Conservation (phyloP, 2,329 filamentous ascomycete genomes). For the Zopfia rhizophila region DNA sequence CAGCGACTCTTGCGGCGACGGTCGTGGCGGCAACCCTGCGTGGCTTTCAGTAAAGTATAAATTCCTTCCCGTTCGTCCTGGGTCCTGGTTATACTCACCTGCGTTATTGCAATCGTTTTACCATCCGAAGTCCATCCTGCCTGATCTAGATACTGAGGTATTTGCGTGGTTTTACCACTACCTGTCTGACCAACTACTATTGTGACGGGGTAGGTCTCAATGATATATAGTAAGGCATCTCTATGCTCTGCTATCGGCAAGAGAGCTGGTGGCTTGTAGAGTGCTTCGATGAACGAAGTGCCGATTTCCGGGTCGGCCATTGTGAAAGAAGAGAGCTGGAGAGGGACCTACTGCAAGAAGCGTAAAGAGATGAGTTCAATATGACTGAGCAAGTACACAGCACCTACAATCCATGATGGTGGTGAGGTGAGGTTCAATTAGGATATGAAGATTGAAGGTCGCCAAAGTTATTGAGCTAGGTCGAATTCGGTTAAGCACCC, state of each 20-base stretch:
- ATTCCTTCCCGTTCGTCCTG: too few relatives aligned
- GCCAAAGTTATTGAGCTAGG: too few relatives aligned
- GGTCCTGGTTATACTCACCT: slow-evolving; percentile 73
- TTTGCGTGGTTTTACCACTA: slow-evolving; percentile 94
- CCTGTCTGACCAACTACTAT: slow-evolving; percentile 95
- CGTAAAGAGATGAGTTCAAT: too few relatives aligned
- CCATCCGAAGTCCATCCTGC: slow-evolving; percentile 89
- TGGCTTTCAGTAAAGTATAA: slow-evolving; percentile 65
- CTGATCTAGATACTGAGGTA: slow-evolving; percentile 88
- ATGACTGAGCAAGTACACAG: too few relatives aligned
- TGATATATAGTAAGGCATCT: slow-evolving; percentile 81
- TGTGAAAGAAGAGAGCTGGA: slow-evolving; percentile 2
- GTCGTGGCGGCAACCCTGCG: slow-evolving; percentile 90
- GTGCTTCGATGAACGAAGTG: slow-evolving; percentile 73
- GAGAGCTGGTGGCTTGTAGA: slow-evolving; percentile 85
- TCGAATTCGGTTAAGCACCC: too few relatives aligned
- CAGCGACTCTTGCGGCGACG: slow-evolving; percentile 86
- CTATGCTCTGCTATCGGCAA: slow-evolving; percentile 88
- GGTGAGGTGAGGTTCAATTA: slow-evolving; percentile 1
- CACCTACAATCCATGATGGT: too few relatives aligned
- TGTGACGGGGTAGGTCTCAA: slow-evolving; percentile 85
- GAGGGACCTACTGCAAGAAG: not conserved
- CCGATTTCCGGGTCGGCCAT: slow-evolving; percentile 53
- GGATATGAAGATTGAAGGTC: too few relatives aligned
- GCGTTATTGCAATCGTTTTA: slow-evolving; percentile 86